phyloP scores from a whole-genome alignment of 2,329 filamentous ascomycete genomes.

The Phaeosphaeriaceae sp. region DNA sequence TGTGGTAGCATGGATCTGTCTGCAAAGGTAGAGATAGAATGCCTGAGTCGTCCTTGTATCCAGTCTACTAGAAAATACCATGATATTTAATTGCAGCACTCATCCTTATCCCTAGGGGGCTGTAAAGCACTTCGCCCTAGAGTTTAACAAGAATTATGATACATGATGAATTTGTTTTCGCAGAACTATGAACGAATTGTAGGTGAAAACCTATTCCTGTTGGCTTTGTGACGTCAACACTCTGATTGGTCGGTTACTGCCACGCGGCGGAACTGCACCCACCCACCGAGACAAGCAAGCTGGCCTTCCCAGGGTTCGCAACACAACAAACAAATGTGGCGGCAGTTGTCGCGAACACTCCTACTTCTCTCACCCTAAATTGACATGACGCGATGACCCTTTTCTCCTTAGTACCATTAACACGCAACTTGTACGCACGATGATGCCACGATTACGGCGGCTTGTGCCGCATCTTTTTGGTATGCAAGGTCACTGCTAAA shows the following conservation, averaged over 20 bases:
- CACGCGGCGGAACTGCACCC: conserved; percentile 26
- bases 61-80: too few species aligned
- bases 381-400: conserved; percentile 43
- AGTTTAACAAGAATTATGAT: too few species aligned
- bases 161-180: neutral
- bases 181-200: conserved; percentile 4
- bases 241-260: conserved; percentile 34
- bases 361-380: conserved; percentile 9
- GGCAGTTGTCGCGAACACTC: conserved; percentile 6
- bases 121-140: too few species aligned
- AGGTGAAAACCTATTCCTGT: neutral
- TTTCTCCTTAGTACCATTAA: conserved; percentile 15
- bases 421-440: conserved; percentile 25
- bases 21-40: too few species aligned
- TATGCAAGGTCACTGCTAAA: conserved; percentile 22
- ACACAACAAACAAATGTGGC: conserved; percentile 14
- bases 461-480: conserved; percentile 45
- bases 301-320: conserved; percentile 41
- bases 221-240: conserved; percentile 30
- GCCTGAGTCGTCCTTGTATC: too few species aligned
- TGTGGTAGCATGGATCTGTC: too few species aligned
- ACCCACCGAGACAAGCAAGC: conserved; percentile 36
- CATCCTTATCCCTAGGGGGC: too few species aligned
- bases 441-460: conserved; percentile 46
- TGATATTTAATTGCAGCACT: too few species aligned